Evolutionary conservation across 192 early-diverging fungal genomes (phyloP), one percentile per base, ranked within the genome.

Genomic region (Coemansia sp.): DNA sequence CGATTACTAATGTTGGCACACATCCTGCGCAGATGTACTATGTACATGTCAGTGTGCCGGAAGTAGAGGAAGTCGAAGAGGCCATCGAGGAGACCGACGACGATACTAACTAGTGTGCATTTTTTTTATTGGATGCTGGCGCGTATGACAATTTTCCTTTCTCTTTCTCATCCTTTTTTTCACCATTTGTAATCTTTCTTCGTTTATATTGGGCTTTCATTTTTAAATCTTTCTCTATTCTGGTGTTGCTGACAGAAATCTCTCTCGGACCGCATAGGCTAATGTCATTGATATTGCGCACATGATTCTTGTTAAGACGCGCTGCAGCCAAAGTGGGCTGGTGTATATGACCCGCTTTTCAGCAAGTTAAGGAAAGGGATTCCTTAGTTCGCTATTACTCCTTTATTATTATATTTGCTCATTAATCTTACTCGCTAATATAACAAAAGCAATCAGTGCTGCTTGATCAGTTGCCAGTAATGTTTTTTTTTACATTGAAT

Each of bases 11-110:
- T 44, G 71, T 77, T 34, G 80, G 80, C 61, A 82, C 80, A 27
- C 80, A 82, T 29, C 75, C 80, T 2, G 80, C 80, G 0, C 80
- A 82, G 74, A 60, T 82, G 31, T 77, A 69, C 49, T 82, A 70
- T 41, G 80, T 82, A 15, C 69, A 75, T 29, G 51, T 80, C 18
- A 22, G 63, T 10, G 20, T 41, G 22, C 54, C 52, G 4, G 55
- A 63, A 13, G 33, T 20, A 27, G 27, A 40, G 18, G 68, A 51
- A 16, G 31, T 15, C 29, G 60, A 61, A 18, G 41, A 67, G 65
- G 54, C 34, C 33, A n/a, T 15, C 42, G 60, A 61, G 18, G 41
- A 67, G 65, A 67, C 34, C 33, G 65, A 67, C 65, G 54, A n/a
- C 46, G 65, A 66, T 51, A 51, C 47, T 52, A 43, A 27, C 8